Evolutionary conservation across 257 asterid species (phyloP).

Genomic region (Vinca minor): DNA sequence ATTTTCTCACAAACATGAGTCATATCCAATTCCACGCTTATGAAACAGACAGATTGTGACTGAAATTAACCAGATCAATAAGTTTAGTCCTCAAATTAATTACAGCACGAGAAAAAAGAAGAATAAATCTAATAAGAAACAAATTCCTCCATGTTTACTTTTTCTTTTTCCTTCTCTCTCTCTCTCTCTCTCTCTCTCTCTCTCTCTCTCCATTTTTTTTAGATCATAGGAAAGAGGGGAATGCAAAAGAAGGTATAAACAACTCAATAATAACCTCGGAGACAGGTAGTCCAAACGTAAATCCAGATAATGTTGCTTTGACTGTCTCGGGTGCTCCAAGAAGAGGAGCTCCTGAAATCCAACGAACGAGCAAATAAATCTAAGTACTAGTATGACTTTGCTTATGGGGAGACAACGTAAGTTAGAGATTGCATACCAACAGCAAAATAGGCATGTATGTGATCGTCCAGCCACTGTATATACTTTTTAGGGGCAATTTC

Average conservation of each 20-base stretch:
- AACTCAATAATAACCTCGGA: constrained; percentile 59
- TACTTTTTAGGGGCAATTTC: constrained; percentile 92
- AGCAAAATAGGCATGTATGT: constrained; percentile 96
- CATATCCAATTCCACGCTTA: no score
- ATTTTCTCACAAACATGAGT: no score
- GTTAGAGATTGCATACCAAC: constrained; percentile 62
- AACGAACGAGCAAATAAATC: constrained; percentile 19
- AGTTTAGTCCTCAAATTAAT: not conserved
- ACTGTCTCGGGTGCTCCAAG: constrained; percentile 83
- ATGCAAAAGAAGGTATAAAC: not conserved
- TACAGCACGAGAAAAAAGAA: not conserved
- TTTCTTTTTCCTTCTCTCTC: no score
- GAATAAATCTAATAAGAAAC: not conserved
- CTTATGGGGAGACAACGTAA: constrained; percentile 17
- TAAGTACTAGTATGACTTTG: constrained; percentile 8
- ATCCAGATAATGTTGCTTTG: constrained; percentile 75
- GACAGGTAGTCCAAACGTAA: constrained; percentile 85
- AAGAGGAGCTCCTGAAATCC: constrained; percentile 79
- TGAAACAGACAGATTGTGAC: not conserved
- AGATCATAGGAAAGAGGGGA: not conserved
- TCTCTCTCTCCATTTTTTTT: no score
- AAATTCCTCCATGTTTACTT: not conserved
- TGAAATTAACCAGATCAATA: not conserved
- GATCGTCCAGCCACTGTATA: constrained; percentile 78
- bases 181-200: no score